Percentiles rank a stretch among this genome's conserved stretches.
phyloP scores from a whole-genome alignment of 176 grass and related monocot genomes.

The Rhynchospora pubera region DNA sequence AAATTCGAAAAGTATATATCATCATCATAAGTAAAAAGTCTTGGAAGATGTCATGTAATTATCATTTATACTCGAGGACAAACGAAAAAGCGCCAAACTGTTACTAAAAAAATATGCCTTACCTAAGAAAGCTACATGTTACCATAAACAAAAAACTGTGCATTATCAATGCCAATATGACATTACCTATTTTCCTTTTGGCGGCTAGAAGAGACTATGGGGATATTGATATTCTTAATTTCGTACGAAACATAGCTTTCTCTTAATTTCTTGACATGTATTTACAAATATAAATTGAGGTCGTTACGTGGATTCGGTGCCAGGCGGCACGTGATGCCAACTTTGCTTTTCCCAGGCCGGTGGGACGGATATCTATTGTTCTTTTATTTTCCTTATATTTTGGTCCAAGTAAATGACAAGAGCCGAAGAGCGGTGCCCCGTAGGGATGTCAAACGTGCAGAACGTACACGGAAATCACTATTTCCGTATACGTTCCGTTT shows the following conservation, averaged over 20 bases:
- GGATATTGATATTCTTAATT: background rate
- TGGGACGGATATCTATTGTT: background rate
- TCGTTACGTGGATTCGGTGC: background rate
- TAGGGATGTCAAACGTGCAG: too few relatives aligned
- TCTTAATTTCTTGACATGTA: background rate
- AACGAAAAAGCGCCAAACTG: too few relatives aligned
- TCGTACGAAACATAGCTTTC: background rate
- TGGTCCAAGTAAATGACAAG: background rate
- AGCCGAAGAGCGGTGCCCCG: too few relatives aligned
- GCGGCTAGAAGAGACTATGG: background rate
- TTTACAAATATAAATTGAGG: background rate
- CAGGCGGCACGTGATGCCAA: conserved; percentile 5
- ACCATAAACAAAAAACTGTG: background rate
- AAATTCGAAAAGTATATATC: too few relatives aligned
- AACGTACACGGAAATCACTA: too few relatives aligned
- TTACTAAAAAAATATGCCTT: too few relatives aligned
- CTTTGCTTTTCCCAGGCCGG: background rate
- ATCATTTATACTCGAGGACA: too few relatives aligned
- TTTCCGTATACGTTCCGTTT: too few relatives aligned
- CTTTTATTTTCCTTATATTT: background rate
- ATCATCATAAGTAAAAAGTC: too few relatives aligned
- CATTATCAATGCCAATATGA: background rate
- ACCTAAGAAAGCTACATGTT: background rate
- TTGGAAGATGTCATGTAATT: too few relatives aligned
- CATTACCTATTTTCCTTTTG: background rate